Evolutionary conservation across 805 yeast species (phyloP).

Genomic region (Priceomyces fermenticarens): DNA sequence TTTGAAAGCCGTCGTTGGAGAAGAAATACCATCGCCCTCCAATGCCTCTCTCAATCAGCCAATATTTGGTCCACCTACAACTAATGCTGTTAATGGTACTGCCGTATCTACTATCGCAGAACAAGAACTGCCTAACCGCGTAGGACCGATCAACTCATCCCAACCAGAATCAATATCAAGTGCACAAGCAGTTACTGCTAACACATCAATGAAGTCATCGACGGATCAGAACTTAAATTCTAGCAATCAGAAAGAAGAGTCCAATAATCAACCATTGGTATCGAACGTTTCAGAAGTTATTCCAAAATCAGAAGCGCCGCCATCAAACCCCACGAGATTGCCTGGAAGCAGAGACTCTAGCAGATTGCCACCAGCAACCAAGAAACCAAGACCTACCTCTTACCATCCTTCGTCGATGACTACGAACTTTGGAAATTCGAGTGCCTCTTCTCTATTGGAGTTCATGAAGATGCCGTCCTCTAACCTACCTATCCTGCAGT

Average conservation of each 20-base stretch:
- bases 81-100: slow-evolving; percentile 26
- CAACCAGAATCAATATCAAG: slow-evolving; percentile 3
- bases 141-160: not conserved
- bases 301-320: not conserved
- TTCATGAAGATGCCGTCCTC: slow-evolving; percentile 35
- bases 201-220: not conserved
- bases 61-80: slow-evolving; percentile 11
- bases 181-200: slow-evolving; percentile 1
- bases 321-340: slow-evolving; percentile 3
- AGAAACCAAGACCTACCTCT: slow-evolving; percentile 80
- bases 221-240: not conserved
- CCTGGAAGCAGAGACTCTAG: slow-evolving; percentile 16
- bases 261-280: not conserved
- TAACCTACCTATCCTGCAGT: slow-evolving; percentile 29
- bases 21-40: slow-evolving; percentile 35
- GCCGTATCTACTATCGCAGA: slow-evolving; percentile 46
- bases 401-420: slow-evolving; percentile 66
- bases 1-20: slow-evolving; percentile 70
- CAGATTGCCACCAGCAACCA: slow-evolving; percentile 42
- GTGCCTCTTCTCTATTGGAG: slow-evolving; percentile 24
- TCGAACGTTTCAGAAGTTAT: not conserved
- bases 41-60: slow-evolving; percentile 12
- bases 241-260: not conserved
- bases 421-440: slow-evolving; percentile 15
- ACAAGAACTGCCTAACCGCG: slow-evolving; percentile 26